Evolutionary conservation across 2,329 filamentous ascomycete genomes (phyloP).

Genomic region (Parasarocladium wereldwijsianum): DNA sequence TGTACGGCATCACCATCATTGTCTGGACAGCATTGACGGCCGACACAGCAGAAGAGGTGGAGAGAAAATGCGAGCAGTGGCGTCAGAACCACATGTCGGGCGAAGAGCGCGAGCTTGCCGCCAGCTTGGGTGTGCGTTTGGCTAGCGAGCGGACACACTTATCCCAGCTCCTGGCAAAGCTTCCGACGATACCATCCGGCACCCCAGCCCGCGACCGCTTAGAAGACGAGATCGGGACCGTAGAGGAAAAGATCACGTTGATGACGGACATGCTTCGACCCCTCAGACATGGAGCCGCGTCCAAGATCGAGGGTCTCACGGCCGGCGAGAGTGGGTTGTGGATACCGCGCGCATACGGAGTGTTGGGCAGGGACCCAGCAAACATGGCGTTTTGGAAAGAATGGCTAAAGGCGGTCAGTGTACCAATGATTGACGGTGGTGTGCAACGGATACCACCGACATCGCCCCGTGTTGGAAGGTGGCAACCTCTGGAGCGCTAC

Average conservation of each 20-base stretch:
- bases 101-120: slow-evolving; percentile 81
- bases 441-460: slow-evolving; percentile 73
- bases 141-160: slow-evolving; percentile 80
- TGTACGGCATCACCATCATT: slow-evolving; percentile 83
- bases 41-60: slow-evolving; percentile 69
- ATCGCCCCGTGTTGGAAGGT: slow-evolving; percentile 80
- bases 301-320: slow-evolving; percentile 92
- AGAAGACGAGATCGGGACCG: slow-evolving; percentile 87
- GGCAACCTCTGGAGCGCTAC: slow-evolving; percentile 93
- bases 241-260: slow-evolving; percentile 91
- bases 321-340: slow-evolving; percentile 92
- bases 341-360: slow-evolving; percentile 86
- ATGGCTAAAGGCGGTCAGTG: slow-evolving; percentile 86
- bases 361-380: slow-evolving; percentile 70
- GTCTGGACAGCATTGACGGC: slow-evolving; percentile 82
- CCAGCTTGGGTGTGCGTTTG: slow-evolving; percentile 77
- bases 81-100: slow-evolving; percentile 77
- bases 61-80: slow-evolving; percentile 72
- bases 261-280: slow-evolving; percentile 95
- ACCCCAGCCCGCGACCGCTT: slow-evolving; percentile 68
- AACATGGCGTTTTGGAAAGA: slow-evolving; percentile 96
- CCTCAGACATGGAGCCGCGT: slow-evolving; percentile 82
- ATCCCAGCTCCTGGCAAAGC: slow-evolving; percentile 70
- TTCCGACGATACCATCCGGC: slow-evolving; percentile 69
- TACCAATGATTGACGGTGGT: slow-evolving; percentile 85